Evolutionary conservation across 495 filamentous ascomycete genomes (phyloP), one percentile per base, ranked within the genome.

Genomic region (Jackrogersella minutella): DNA sequence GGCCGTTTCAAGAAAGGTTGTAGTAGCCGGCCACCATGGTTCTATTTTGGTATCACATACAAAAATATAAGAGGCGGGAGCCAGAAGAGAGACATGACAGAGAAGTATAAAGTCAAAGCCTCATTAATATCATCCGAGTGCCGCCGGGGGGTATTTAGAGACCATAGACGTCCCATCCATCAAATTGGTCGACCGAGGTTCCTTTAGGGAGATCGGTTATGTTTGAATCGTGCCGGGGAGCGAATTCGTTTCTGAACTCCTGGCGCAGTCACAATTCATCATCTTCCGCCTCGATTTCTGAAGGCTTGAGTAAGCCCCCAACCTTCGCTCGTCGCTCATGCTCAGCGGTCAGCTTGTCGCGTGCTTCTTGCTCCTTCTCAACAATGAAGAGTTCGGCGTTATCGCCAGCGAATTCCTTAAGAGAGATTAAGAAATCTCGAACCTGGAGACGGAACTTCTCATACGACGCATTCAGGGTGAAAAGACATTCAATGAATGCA

Each of bases 361-460:
- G 85, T 46, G 90, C 84, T 54, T 89, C 88, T 70, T 92, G 88
- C 76, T 98, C 95, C 65, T 95, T 88, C 74, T 98, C 96, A 53
- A 97, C 93, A 2, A 91, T 90, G 78, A 90, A 99, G n/a, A 99
- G 84, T 68, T 98, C 95, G 5, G 94, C 89, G 72, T 93, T 95
- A 76, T 93, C 87, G 47, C 91, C 95, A 10, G 91, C 91, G 71
- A 97, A 98, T 78, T 99, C 95, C 78, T 96, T 97, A 54, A 99
- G 79, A 24, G 93, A 93, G 69, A 99, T 97, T 56, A 99, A 79
- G 86, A 99, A 99, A 76, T 99, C 95, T 58, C 95, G 91, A 46
- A 98, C 85, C 56, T 93, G 89, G 37, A 96, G 86, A 78, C 97
- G 97, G 87, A 98, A 98, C 71, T 90, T 90, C 72, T 88, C 87